phyloP scores from a whole-genome alignment of 495 filamentous ascomycete genomes.

The Tetracladium setigerum region DNA sequence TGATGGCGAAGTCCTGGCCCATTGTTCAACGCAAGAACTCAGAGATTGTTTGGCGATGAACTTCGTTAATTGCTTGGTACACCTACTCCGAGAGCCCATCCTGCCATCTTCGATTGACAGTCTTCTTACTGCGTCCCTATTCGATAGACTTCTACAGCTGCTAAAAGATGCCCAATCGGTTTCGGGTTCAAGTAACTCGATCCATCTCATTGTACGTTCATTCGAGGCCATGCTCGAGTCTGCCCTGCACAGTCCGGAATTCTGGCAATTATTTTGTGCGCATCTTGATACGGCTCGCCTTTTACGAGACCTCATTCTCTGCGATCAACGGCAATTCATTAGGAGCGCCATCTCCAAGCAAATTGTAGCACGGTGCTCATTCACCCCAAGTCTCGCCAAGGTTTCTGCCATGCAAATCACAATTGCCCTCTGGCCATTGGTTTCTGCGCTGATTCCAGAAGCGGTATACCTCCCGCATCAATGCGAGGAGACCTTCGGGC shows the following conservation, averaged over 20 bases:
- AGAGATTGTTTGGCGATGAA: constrained; percentile 31
- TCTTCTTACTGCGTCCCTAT: constrained; percentile 12
- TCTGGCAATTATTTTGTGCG: constrained; percentile 51
- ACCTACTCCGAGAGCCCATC: constrained; percentile 29
- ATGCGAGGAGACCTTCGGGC: constrained; percentile 36
- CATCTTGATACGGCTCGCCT: constrained; percentile 25
- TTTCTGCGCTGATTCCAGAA: constrained; percentile 32
- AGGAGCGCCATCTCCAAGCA: constrained; percentile 32
- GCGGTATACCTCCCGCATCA: constrained; percentile 27
- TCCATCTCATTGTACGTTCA: constrained; percentile 39
- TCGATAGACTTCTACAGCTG: constrained; percentile 30
- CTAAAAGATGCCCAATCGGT: constrained; percentile 20
- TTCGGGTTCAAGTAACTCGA: constrained; percentile 22
- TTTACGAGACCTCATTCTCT: constrained; percentile 32
- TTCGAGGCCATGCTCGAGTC: constrained; percentile 60
- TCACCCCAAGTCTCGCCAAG: constrained; percentile 16
- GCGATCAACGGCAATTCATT: constrained; percentile 30
- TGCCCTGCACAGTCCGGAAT: constrained; percentile 46
- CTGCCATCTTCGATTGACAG: constrained; percentile 10
- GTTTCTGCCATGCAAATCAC: constrained; percentile 29
- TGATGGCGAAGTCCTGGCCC: constrained; percentile 30
- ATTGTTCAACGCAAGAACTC: constrained; percentile 30
- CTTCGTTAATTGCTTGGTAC: constrained; percentile 34
- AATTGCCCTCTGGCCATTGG: constrained; percentile 39
- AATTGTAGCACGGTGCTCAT: constrained; percentile 24